These are phyloP conservation scores for Geotrichum cucujoidarum DNA, from an alignment of 1,139 yeast species.

Conservation along the genomic window DNA sequence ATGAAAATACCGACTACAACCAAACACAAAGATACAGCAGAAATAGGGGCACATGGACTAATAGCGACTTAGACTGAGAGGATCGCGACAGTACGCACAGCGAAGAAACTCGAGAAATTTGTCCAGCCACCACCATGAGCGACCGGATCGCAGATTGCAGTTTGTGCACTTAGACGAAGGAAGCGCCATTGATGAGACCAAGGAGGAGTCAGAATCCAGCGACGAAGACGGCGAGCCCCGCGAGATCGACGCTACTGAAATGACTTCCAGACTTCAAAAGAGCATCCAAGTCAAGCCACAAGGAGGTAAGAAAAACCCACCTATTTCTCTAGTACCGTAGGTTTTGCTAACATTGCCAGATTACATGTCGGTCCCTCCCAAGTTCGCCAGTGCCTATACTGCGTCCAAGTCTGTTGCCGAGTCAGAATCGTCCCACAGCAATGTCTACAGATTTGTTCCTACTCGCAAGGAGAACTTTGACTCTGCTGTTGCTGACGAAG, in stretches of 20 bases:
- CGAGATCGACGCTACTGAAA: constrained; percentile 17
- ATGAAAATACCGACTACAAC: no score
- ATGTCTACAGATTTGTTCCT: constrained; percentile 13
- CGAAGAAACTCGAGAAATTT: constrained; percentile 3
- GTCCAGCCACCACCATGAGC: constrained; percentile 11
- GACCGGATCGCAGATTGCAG: constrained; percentile 6
- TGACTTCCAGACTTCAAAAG: constrained; percentile 13
- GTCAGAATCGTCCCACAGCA: constrained; percentile 1
- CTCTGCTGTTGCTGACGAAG: constrained; percentile 24
- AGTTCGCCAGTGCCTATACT: constrained; percentile 17
- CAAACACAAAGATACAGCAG: no score
- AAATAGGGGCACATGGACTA: no score
- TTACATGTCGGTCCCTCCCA: constrained; percentile 12
- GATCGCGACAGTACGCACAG: background rate
- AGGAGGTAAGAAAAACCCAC: background rate
- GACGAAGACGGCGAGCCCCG: constrained; percentile 15
- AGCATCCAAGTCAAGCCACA: constrained; percentile 4
- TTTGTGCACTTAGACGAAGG: constrained; percentile 11
- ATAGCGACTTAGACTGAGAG: constrained; percentile 5
- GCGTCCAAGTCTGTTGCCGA: constrained; percentile 11
- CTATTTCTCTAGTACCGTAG: background rate
- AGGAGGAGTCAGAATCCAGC: constrained; percentile 4
- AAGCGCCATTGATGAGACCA: constrained; percentile 12
- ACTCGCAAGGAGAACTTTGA: constrained; percentile 5
- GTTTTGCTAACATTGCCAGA: background rate